A percentile compares a stretch with the other conserved stretches of the same genome.
Conservation (phyloP, 1,284 basidiomycete genomes). For the Cutaneotrichosporon cutaneum region DNA sequence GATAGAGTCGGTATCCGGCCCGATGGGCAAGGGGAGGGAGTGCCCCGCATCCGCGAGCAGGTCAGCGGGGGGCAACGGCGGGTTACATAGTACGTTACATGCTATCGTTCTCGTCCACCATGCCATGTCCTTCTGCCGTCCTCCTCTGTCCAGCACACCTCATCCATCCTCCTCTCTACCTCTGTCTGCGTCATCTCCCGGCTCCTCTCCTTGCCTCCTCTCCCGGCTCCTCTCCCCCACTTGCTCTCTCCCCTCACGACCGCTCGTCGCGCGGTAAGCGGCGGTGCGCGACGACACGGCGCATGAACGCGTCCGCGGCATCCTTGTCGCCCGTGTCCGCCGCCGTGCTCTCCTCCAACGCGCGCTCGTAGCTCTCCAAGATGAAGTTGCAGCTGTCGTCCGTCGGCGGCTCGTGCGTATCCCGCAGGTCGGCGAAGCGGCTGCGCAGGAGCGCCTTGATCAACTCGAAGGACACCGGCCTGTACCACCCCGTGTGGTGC, state of each 20-base stretch:
- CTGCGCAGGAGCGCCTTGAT: constrained; percentile 81
- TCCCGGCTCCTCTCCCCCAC: neutral
- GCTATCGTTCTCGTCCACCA: too few species aligned
- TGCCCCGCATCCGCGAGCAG: too few species aligned
- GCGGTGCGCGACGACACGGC: constrained; percentile 9
- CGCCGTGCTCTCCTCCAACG: constrained; percentile 3
- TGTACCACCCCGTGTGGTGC: constrained; percentile 68
- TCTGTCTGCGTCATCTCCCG: neutral
- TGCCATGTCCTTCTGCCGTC: too few species aligned
- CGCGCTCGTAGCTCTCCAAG: constrained; percentile 21
- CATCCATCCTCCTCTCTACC: too few species aligned
- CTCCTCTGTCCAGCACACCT: too few species aligned
- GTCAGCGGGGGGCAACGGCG: too few species aligned
- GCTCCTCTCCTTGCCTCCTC: neutral
- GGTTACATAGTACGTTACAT: too few species aligned
- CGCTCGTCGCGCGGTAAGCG: neutral
- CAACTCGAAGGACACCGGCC: constrained; percentile 67
- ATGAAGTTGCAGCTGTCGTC: constrained; percentile 12
- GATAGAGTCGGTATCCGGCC: too few species aligned
- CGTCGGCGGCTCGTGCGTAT: constrained; percentile 44
- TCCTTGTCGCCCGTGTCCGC: constrained; percentile 16
- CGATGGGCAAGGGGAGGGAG: too few species aligned
- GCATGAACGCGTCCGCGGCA: constrained; percentile 16
- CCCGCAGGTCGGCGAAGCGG: constrained; percentile 80
- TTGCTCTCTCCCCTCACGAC: neutral